phyloP scores from a whole-genome alignment of 1,139 yeast species.

The Pichia terricola region DNA sequence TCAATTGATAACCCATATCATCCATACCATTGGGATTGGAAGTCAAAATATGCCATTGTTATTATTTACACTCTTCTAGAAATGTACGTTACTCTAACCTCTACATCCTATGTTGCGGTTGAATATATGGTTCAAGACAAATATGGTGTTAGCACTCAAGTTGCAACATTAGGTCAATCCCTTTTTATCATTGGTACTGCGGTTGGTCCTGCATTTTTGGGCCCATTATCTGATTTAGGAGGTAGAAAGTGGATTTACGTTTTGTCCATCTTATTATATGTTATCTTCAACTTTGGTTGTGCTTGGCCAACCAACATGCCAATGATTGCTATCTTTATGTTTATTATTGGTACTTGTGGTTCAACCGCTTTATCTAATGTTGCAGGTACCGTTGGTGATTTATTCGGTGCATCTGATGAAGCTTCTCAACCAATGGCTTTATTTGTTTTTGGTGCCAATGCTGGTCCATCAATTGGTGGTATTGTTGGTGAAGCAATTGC shows the following conservation, averaged over 20 bases:
- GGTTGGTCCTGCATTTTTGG: conserved; percentile 63
- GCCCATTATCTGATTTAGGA: conserved; percentile 53
- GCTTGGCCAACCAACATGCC: conserved; percentile 39
- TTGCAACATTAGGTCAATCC: conserved; percentile 26
- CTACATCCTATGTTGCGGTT: conserved; percentile 24
- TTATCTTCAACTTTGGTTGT: conserved; percentile 46
- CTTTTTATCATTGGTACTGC: conserved; percentile 30
- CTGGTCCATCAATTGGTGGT: conserved; percentile 27
- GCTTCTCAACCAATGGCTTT: conserved; percentile 27
- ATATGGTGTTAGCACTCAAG: conserved; percentile 21
- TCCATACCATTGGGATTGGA: conserved; percentile 23
- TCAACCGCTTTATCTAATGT: conserved; percentile 27
- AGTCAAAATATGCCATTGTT: conserved; percentile 18
- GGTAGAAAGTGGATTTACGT: conserved; percentile 70
- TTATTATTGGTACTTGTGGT: conserved; percentile 27
- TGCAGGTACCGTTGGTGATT: conserved; percentile 27
- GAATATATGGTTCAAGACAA: conserved; percentile 21
- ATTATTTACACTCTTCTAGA: conserved; percentile 22
- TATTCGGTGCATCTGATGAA: conserved; percentile 25
- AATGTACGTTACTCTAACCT: conserved; percentile 23
- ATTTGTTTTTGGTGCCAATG: conserved; percentile 25
- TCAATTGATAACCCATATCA: conserved; percentile 22
- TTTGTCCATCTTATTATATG: conserved; percentile 39
- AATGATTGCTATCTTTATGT: conserved; percentile 26
- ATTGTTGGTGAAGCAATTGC: conserved; percentile 27